Evolutionary conservation across 2,329 filamentous ascomycete species (phyloP), one percentile per base, ranked within the genome.

Genomic region (Nemania diffusa): DNA sequence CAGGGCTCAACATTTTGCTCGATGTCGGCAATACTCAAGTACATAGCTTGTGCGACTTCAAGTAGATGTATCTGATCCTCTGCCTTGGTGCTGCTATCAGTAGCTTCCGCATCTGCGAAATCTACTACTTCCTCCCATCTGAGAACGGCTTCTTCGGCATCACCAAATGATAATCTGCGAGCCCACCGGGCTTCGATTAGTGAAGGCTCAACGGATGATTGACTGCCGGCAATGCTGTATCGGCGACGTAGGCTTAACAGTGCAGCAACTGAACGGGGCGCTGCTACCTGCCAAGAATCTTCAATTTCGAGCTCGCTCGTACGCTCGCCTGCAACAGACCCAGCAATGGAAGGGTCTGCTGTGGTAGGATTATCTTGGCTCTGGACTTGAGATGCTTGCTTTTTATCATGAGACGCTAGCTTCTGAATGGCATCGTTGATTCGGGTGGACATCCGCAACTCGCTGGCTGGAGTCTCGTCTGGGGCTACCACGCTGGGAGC

Each of bases 101-200:
- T 68, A 6, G 77, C 76, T 11, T 73, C 78, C 20, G 84, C 77
- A 3, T 74, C 80, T 3, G 82, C 68, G 1, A 84, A 68, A 62
- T 81, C 80, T 8, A 82, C 78, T 27, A 90, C 78, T 55, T 87
- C 84, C 5, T 86, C 81, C 91, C 91, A 94, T 17, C 81, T 83
- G 1, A 94, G 80, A 7, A 94, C 81, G n/a, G 89, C 91, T 67
- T 93, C 90, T 79, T 92, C 91, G 1, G 90, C 92, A 51, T 90
- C 85, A 65, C 90, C 89, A 77, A 94, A 94, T 3, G 91, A 94
- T 69, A 94, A 84, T 50, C 91, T 87, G 1, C 91, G 88, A 0
- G 91, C 88, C 87, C 90, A 92, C 64, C 87, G 87, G 29, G 84
- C 83, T 68, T 92, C 89, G 67, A 88, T 84, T 1, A 82, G 78